Percentiles rank a stretch among this genome's conserved stretches.
Evolutionary conservation across 345 rosid species (phyloP).

Genomic region (Gossypium ekmanianum): DNA sequence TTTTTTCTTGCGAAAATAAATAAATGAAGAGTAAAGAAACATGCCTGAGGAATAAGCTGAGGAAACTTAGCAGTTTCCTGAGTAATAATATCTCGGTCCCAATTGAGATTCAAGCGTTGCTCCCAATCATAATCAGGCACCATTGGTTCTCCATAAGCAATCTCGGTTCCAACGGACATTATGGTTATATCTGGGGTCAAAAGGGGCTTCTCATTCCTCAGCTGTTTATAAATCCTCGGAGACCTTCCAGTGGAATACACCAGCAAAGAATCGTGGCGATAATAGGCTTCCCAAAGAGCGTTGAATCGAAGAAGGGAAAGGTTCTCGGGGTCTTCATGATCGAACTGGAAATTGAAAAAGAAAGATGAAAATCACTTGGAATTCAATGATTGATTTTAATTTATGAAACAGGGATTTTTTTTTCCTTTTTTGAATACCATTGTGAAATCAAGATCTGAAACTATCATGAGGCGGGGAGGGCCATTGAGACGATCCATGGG

Average conservation of each 20-base stretch:
- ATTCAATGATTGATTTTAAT: background rate
- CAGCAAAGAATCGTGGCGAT: slow-evolving; percentile 66
- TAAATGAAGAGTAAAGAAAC: background rate
- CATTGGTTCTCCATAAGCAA: slow-evolving; percentile 67
- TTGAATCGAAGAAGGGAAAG: slow-evolving; percentile 68
- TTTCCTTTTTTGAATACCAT: slow-evolving; percentile 36
- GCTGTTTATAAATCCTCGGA: slow-evolving; percentile 43
- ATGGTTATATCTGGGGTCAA: slow-evolving; percentile 76
- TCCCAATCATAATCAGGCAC: slow-evolving; percentile 64
- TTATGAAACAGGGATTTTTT: background rate
- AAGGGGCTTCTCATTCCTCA: slow-evolving; percentile 63
- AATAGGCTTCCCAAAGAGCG: slow-evolving; percentile 81
- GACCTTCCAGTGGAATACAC: slow-evolving; percentile 87
- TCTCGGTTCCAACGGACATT: slow-evolving; percentile 90
- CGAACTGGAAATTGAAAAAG: slow-evolving; percentile 45
- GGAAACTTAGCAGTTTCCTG: slow-evolving; percentile 68
- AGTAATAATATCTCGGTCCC: slow-evolving; percentile 61
- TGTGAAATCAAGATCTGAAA: slow-evolving; percentile 83
- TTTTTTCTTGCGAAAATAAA: background rate
- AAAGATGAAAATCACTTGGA: background rate
- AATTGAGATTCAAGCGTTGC: slow-evolving; percentile 52
- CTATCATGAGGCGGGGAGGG: slow-evolving; percentile 70
- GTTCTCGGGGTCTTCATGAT: slow-evolving; percentile 67
- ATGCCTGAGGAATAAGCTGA: slow-evolving; percentile 68
- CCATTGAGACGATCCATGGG: slow-evolving; percentile 27